Evolutionary conservation across 2,329 filamentous ascomycete species (phyloP).

Genomic region (Exserohilum rostratum): DNA sequence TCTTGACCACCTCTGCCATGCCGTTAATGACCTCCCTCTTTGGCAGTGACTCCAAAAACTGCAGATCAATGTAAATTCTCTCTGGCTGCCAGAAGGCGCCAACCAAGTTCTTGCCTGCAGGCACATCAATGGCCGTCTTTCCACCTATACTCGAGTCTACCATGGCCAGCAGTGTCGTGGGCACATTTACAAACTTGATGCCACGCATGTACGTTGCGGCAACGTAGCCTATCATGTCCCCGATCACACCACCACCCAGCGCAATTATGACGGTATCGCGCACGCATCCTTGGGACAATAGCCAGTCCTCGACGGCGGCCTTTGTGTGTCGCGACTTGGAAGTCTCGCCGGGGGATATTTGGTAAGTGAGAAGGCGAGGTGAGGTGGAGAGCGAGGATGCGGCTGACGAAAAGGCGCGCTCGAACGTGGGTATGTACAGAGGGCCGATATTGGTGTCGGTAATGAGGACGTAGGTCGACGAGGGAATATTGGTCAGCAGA

Average conservation of each 20-base stretch:
- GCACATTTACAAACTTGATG: conserved; percentile 93
- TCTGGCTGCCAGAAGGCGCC: conserved; percentile 96
- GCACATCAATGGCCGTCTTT: conserved; percentile 97
- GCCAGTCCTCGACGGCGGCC: conserved; percentile 96
- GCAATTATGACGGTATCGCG: conserved; percentile 94
- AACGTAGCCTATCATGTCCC: conserved; percentile 96
- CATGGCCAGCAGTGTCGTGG: conserved; percentile 93
- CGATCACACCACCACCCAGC: conserved; percentile 93
- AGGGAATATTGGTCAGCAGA: conserved; percentile 75
- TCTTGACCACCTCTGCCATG: conserved; percentile 98
- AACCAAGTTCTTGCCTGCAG: conserved; percentile 93
- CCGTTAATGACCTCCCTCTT: conserved; percentile 95
- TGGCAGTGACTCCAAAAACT: conserved; percentile 88
- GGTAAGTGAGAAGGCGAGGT: conserved; percentile 81
- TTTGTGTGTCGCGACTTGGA: conserved; percentile 95
- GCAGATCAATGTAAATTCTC: conserved; percentile 91
- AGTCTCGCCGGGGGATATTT: conserved; percentile 89
- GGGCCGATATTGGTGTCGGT: conserved; percentile 91
- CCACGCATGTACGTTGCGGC: conserved; percentile 99
- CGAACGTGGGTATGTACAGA: conserved; percentile 80
- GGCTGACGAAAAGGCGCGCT: conserved; percentile 70
- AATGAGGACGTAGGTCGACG: conserved; percentile 93
- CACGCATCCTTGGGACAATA: conserved; percentile 89
- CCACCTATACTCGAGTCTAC: conserved; percentile 98
- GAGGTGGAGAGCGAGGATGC: conserved; percentile 54